phyloP scores from a whole-genome alignment of 148 eudicot species.

The Beta vulgaris region DNA sequence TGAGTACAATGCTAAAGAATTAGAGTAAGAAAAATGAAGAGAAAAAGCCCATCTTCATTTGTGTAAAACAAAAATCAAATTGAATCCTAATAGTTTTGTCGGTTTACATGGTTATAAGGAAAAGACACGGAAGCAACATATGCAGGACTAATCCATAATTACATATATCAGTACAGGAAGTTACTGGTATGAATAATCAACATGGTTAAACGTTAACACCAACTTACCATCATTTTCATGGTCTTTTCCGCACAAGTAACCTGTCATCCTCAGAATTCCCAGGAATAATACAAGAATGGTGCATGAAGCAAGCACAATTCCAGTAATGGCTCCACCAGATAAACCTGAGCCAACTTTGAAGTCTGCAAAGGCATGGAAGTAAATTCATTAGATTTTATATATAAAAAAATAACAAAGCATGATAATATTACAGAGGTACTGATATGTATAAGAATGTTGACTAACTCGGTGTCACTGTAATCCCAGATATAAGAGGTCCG shows the following conservation, averaged over 20 bases:
- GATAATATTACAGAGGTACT: not conserved
- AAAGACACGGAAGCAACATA: too few relatives aligned
- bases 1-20: not conserved
- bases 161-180: too few relatives aligned
- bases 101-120: too few relatives aligned
- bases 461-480: constrained; percentile 83
- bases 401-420: not conserved
- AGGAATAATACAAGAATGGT: constrained; percentile 35
- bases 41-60: too few relatives aligned
- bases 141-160: too few relatives aligned
- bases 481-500: constrained; percentile 92
- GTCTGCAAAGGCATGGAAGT: constrained; percentile 40
- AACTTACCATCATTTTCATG: constrained; percentile 35
- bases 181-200: too few relatives aligned
- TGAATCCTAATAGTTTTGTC: too few relatives aligned
- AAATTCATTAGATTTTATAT: not conserved
- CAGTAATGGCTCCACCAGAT: constrained; percentile 59
- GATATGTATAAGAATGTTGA: constrained; percentile 8
- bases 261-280: constrained; percentile 38
- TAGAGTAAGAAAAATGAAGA: not conserved
- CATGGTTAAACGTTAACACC: not conserved
- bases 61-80: too few relatives aligned
- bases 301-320: constrained; percentile 47
- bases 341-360: constrained; percentile 45
- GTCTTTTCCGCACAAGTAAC: constrained; percentile 49